Base-by-base conservation (phyloP, 2,329 filamentous ascomycete species). In the Alternaria ethzedia region DNA sequence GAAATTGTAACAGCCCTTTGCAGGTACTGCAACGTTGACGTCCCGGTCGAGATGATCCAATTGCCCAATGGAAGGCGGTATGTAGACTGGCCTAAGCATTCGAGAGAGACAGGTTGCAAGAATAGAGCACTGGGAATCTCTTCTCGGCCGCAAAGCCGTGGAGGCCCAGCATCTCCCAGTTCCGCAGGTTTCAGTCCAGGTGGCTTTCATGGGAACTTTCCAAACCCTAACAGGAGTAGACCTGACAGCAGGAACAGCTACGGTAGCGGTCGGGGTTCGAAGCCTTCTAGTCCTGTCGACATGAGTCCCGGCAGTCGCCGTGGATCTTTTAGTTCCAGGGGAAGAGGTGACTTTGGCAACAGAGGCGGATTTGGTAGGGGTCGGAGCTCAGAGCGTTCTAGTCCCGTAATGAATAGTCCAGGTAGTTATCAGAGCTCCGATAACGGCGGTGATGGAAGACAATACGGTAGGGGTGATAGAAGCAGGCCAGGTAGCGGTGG, bases 121-220 rank as follows among this genome's bases (percentile, higher is more conserved):
- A 10, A 2, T 3, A 41, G 1, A 2, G 36, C 4, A 41, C 15
- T 0, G 5, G n/a, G 36, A 2, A 17, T 0, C 15, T 41, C n/a
- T 17, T 41, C 36, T 41, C 36, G n/a, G n/a, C 15, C 36, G n/a
- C 36, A 41, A 41, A 41, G 36, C 0, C 15, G 36, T 41, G 15
- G 36, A 41, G 8, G 36, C 36, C 9, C 36, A 17, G 15, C 8
- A 17, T 17, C 36, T 41, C 15, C n/a, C 36, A 41, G 36, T 2
- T 11, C 36, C 15, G 36, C 36, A 41, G 36, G 15, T 17, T 41
- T 17, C 9, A 41, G 36, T 41, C 36, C 36, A 17, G 36, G 36
- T 41, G 9, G 36, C 36, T 41, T 10, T 2, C 4, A 17, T 41
- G 36, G 36, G 36, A 41, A 41, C 4, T 41, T 41, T 17, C 9